Base-by-base conservation (phyloP, 768 basidiomycete species). In the Tulasnella calospora region DNA sequence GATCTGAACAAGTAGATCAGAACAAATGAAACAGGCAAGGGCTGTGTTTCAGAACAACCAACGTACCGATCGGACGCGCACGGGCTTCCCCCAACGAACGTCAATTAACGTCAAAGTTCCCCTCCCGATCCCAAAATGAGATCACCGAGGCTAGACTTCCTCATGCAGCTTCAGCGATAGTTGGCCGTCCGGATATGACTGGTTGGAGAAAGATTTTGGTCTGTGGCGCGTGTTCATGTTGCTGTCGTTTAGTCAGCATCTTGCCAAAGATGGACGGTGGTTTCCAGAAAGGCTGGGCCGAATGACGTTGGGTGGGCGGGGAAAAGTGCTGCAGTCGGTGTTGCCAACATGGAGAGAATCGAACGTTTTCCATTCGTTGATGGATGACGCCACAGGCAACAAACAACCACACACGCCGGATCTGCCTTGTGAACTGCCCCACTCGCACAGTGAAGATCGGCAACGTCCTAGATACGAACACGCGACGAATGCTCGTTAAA, bases 21-120 rank as follows among this genome's bases (percentile, higher is more conserved):
- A 67, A 67, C 27, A 67, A 30, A 15, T 67, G 30, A 33, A 67
- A 30, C 61, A 67, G 33, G 61, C 12, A 67, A 35, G 15, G 23
- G 61, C 61, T 67, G 61, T 67, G 61, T 67, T 67, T 67, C 61
- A 67, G 61, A 67, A 67, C 33, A 67, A 67, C 61, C 61, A 30
- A 33, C 61, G 27, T 67, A 67, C 61, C 61, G 61, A 67, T 67
- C 13, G 13, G 61, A 67, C 13, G 61, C 1, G 9, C 61, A 67
- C 61, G 61, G 13, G 27, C 61, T 67, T 67, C 61, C 61, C 13
- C 61, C 13, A 30, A 13, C 27, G 61, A 67, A n/a, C 61, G 33
- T 67, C 27, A 17, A 67, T 33, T 33, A 67, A 33, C 61, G 33
- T 67, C 27, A 27, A 57, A 3, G 55, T 30, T 23, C 21, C 30